Percentiles rank a stretch among this genome's conserved stretches.
phyloP scores from a whole-genome alignment of 1,284 basidiomycete species.

The Tylopilus sp. region DNA sequence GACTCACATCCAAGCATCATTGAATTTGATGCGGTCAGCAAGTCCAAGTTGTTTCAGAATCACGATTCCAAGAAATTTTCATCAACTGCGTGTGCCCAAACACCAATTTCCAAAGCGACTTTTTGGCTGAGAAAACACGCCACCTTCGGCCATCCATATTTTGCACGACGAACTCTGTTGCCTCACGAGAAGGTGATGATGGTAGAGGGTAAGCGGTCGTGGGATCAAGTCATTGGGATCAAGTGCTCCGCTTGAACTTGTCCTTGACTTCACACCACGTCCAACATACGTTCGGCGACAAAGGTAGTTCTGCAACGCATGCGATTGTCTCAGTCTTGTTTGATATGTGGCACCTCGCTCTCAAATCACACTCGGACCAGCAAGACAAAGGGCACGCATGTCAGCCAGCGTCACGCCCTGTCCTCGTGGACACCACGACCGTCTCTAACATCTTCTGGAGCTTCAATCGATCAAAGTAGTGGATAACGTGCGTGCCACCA shows the following conservation, averaged over 20 bases:
- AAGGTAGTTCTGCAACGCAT: background rate
- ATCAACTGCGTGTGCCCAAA: background rate
- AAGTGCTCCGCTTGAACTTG: background rate
- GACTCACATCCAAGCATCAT: background rate
- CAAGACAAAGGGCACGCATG: background rate
- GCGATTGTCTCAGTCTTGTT: background rate
- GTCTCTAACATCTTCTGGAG: background rate
- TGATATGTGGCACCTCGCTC: background rate
- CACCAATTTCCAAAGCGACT: background rate
- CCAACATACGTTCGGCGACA: background rate
- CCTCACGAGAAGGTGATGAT: background rate
- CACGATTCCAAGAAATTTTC: background rate
- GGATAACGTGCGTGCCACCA: background rate
- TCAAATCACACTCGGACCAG: background rate
- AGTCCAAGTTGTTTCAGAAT: background rate
- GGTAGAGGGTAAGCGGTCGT: background rate
- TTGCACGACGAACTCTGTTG: background rate
- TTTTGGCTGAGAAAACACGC: background rate
- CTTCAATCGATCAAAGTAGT: background rate
- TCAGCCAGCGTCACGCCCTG: background rate
- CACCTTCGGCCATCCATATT: background rate
- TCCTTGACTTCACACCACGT: background rate
- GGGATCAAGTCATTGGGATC: background rate
- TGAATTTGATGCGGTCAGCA: background rate
- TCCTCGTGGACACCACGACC: constrained; percentile 1